Conservation (phyloP, 129 eudicot species). For the Escallonia rubra region DNA sequence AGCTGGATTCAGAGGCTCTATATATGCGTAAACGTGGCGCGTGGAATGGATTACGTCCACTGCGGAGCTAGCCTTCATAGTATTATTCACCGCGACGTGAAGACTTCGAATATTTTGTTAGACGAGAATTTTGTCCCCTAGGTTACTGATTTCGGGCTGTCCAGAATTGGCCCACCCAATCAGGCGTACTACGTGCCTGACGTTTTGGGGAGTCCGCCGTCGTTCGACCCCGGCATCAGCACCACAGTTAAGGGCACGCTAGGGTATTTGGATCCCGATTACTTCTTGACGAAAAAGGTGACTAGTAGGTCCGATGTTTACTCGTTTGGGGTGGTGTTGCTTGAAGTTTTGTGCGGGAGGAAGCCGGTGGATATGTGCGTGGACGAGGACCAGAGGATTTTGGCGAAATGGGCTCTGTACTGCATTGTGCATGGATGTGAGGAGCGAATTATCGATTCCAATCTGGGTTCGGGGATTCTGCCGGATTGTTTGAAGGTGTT, state of each 20-base stretch:
- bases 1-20: neutral
- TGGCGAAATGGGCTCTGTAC: conserved; percentile 27
- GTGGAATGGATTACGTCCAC: neutral
- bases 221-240: neutral
- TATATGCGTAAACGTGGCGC: neutral
- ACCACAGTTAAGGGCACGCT: conserved; percentile 1
- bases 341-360: conserved; percentile 11
- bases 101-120: conserved; percentile 5
- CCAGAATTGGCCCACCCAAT: neutral
- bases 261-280: conserved; percentile 7
- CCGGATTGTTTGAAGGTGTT: neutral
- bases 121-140: conserved; percentile 6
- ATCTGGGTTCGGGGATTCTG: neutral
- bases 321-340: conserved; percentile 10
- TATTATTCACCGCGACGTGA: conserved; percentile 9
- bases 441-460: neutral
- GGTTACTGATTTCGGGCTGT: conserved; percentile 2
- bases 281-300: conserved; percentile 1
- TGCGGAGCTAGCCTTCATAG: neutral
- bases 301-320: conserved; percentile 7
- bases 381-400: conserved; percentile 28
- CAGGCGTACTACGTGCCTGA: neutral
- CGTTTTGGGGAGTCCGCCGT: neutral
- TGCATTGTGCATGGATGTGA: conserved; percentile 15
- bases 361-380: conserved; percentile 24